phyloP scores from a whole-genome alignment of 2,329 filamentous ascomycete species.

The Purpureocillium takamizusanense region DNA sequence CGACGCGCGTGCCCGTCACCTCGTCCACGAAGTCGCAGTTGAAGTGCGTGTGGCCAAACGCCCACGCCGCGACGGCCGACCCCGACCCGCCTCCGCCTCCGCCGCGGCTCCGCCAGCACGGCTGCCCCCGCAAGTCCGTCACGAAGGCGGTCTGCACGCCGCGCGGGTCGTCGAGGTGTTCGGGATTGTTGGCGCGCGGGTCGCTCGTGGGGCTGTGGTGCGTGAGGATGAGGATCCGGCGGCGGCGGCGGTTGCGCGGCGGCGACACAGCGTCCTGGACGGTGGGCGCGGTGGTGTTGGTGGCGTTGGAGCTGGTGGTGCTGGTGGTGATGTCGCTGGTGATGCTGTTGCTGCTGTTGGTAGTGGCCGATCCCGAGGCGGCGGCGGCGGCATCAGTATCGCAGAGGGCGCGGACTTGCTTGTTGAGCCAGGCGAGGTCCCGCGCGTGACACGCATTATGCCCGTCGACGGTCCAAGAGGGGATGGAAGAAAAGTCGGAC shows the following conservation, averaged over 20 bases:
- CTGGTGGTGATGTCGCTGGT: no score
- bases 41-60: constrained; percentile 39
- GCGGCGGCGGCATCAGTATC: no score
- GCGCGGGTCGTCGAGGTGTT: background rate
- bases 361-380: no score
- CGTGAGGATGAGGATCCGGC: constrained; percentile 2
- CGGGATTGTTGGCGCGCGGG: background rate
- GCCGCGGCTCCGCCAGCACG: constrained; percentile 23
- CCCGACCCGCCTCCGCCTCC: no score
- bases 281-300: no score
- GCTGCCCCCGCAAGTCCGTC: constrained; percentile 27
- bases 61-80: constrained; percentile 34
- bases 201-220: constrained; percentile 2
- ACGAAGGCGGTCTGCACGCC: constrained; percentile 21
- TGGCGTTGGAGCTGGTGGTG: no score
- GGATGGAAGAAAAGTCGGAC: constrained; percentile 25
- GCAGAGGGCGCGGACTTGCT: constrained; percentile 1
- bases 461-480: background rate
- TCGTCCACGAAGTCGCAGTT: constrained; percentile 27
- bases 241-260: no score
- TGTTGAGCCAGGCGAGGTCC: constrained; percentile 2
- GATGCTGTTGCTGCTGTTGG: no score
- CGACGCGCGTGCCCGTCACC: constrained; percentile 4
- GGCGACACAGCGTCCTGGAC: no score
- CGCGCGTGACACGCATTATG: constrained; percentile 1